Evolutionary conservation across 352 stramenopile genomes (phyloP), one percentile per base, ranked within the genome.

Genomic region (Globisporangium lucens): DNA sequence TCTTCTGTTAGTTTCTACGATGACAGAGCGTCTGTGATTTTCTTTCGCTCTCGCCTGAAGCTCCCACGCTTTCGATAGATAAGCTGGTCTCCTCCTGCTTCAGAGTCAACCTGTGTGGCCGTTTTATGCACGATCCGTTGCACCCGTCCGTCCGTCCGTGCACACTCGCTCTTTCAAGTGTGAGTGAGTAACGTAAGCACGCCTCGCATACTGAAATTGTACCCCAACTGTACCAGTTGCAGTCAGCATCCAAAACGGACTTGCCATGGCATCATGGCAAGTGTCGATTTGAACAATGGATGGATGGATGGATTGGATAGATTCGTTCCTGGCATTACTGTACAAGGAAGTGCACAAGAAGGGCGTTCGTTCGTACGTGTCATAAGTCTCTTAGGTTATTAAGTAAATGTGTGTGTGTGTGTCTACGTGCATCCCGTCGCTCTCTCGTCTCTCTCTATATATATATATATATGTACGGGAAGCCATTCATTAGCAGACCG

Each of bases 401-500:
- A 51, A 51, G 43, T 51, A 51, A 51, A 3, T 51, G 43, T 8
- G 17, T 51, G 7, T 51, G 43, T 10, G 2, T 51, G 43, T 7
- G 17, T 51, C 2, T 51, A 33, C 3, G 30, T 33, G 30, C 30
- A 33, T 33, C 30, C 43, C 43, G 17, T 51, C n/a, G 43, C 15
- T 51, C 15, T 49, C 38, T 46, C 24, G 24, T 24, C 38, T 47
- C 41, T 49, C 27, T 38, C 8, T n/a, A 35, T 35, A 3, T 53
- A 33, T 59, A 17, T 13, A 6, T 22, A 17, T 36, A 13, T 24
- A 29, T 58, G 24, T 38, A 29, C 8, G 10, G 22, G 15, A 24
- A 2, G 4, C 52, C 52, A 41, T 64, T 27, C 20, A 56, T 64
- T 27, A 64, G 58, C 58, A 64, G 41, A 64, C 41, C 5, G 36